Conservation (phyloP, 2,329 filamentous ascomycete genomes). For the Fusarium liriodendri region DNA sequence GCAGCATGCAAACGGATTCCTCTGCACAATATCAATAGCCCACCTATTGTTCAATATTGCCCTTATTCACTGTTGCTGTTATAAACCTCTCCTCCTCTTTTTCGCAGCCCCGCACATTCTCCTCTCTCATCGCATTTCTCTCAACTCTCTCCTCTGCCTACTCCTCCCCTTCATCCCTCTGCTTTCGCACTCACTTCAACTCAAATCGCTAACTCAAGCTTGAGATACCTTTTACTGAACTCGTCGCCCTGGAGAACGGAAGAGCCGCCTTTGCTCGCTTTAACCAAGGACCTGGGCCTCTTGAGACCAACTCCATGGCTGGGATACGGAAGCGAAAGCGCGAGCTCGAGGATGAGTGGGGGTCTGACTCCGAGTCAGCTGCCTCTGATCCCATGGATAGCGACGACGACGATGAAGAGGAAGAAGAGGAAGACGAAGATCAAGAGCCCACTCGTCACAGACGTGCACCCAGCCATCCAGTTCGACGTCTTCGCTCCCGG, state of each 20-base stretch:
- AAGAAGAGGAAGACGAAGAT: constrained; percentile 35
- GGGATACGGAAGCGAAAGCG: constrained; percentile 48
- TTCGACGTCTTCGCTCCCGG: constrained; percentile 42
- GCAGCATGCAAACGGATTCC: background rate
- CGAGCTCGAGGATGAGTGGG: constrained; percentile 43
- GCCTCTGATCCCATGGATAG: constrained; percentile 44
- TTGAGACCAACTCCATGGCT: constrained; percentile 32
- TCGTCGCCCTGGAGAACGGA: constrained; percentile 49
- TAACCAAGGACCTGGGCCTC: constrained; percentile 17
- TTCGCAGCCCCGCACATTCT: constrained; percentile 17
- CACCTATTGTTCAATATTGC: constrained; percentile 9
- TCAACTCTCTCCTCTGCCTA: background rate
- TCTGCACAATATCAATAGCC: background rate
- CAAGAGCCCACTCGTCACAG: constrained; percentile 16
- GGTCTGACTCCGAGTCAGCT: constrained; percentile 39
- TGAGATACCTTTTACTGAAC: constrained; percentile 47
- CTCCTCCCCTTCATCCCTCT: background rate
- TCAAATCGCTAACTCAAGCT: constrained; percentile 29
- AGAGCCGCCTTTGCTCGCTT: constrained; percentile 43
- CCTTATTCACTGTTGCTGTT: constrained; percentile 37
- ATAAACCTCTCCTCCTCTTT: constrained; percentile 22
- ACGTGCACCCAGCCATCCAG: constrained; percentile 13
- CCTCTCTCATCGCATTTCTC: constrained; percentile 6
- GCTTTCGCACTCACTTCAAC: background rate
- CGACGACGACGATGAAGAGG: constrained; percentile 42